A percentile compares a stretch with the other conserved stretches of the same genome.
Conservation (phyloP, 2,329 filamentous ascomycete genomes). For the Stromatinia cepivora region DNA sequence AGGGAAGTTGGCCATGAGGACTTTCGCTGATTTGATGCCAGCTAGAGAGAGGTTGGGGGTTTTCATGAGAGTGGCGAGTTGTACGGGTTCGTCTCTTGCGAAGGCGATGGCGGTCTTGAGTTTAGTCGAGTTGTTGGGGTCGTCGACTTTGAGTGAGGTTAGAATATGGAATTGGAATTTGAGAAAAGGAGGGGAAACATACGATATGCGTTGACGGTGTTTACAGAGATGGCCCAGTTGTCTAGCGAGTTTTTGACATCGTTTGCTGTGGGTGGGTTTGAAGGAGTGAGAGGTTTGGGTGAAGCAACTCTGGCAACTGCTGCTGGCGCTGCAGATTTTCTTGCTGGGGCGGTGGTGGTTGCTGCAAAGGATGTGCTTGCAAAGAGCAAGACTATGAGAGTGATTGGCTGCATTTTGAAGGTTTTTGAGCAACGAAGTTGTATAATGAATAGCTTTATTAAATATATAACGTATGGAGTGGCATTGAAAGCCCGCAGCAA, state of each 20-base stretch:
- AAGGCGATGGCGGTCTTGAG: constrained; percentile 27
- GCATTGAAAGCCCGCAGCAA: constrained; percentile 13
- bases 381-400: constrained; percentile 6
- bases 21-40: constrained; percentile 26
- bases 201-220: constrained; percentile 30
- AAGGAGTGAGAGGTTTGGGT: constrained; percentile 23
- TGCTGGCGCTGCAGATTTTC: neutral
- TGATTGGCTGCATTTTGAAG: constrained; percentile 3
- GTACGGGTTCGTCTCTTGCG: constrained; percentile 29
- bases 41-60: constrained; percentile 21
- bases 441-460: constrained; percentile 3
- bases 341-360: neutral
- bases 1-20: constrained; percentile 31
- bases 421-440: neutral
- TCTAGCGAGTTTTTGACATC: constrained; percentile 29
- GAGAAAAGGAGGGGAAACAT: neutral
- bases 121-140: constrained; percentile 23
- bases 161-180: neutral
- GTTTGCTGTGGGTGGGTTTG: constrained; percentile 26
- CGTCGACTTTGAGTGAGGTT: constrained; percentile 12
- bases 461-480: neutral
- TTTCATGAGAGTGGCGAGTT: constrained; percentile 29
- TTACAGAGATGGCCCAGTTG: constrained; percentile 28
- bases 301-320: constrained; percentile 12
- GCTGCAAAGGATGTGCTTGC: constrained; percentile 17